phyloP scores from a whole-genome alignment of 352 stramenopile genomes.

The Phytopythium boreale region DNA sequence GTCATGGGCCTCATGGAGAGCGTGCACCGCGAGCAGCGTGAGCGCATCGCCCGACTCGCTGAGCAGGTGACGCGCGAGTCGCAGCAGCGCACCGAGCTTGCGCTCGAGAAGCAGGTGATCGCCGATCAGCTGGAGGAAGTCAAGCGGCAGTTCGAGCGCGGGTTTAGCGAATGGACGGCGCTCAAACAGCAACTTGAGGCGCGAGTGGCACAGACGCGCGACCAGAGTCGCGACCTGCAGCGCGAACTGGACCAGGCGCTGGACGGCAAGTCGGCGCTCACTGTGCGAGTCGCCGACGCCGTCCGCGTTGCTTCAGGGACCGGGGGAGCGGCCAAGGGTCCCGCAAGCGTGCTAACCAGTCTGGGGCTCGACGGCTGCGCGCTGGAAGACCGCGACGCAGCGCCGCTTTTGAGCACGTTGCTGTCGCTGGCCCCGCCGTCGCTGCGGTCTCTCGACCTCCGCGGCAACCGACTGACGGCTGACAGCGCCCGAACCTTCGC shows the following conservation, averaged over 20 bases:
- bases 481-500: slow-evolving; percentile 36
- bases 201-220: slow-evolving; percentile 21
- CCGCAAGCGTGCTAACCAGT: background rate
- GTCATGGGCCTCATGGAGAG: slow-evolving; percentile 26
- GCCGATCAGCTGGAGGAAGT: slow-evolving; percentile 41
- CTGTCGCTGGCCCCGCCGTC: slow-evolving; percentile 13
- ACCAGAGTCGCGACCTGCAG: slow-evolving; percentile 33
- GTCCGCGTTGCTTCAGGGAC: slow-evolving; percentile 5
- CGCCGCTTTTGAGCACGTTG: slow-evolving; percentile 37
- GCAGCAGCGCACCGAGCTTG: slow-evolving; percentile 38
- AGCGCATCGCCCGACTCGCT: slow-evolving; percentile 52
- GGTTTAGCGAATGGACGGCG: slow-evolving; percentile 33
- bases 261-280: slow-evolving; percentile 42
- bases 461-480: slow-evolving; percentile 57
- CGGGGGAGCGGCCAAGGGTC: background rate
- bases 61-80: slow-evolving; percentile 48
- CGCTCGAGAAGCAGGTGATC: slow-evolving; percentile 45
- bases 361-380: slow-evolving; percentile 8
- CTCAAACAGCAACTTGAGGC: slow-evolving; percentile 34
- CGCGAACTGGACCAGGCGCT: slow-evolving; percentile 39
- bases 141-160: slow-evolving; percentile 29
- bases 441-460: slow-evolving; percentile 45
- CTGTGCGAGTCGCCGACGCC: slow-evolving; percentile 29
- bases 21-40: slow-evolving; percentile 42
- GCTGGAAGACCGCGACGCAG: slow-evolving; percentile 49